Conservation (phyloP, 164 flowering plant species). For the Tinospora cordifolia region DNA sequence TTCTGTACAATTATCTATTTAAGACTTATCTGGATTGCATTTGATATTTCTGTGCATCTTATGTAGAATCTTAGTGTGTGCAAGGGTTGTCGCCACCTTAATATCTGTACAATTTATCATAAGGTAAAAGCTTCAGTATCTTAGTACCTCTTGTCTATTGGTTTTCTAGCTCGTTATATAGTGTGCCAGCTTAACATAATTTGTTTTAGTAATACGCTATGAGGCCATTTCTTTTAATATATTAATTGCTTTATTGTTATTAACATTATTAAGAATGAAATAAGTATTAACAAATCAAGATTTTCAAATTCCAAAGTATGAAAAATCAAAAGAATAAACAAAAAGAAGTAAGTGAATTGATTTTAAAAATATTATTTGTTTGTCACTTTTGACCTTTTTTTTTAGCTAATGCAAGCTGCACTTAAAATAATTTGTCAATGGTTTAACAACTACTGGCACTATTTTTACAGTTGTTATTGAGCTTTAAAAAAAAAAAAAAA, state of each 20-base stretch:
- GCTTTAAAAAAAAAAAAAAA: too few species aligned
- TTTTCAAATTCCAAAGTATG: too few species aligned
- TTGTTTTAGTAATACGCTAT: neutral
- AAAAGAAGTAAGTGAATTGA: neutral
- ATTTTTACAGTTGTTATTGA: too few species aligned
- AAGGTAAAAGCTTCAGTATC: slow-evolving; percentile 47
- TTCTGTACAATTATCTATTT: neutral
- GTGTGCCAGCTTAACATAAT: neutral
- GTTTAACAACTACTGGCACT: too few species aligned
- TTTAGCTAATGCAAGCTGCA: too few species aligned
- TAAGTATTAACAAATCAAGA: too few species aligned
- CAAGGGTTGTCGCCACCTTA: slow-evolving; percentile 81
- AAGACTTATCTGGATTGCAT: slow-evolving; percentile 10
- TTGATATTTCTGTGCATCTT: slow-evolving; percentile 13
- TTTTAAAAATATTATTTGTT: neutral
- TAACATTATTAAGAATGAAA: too few species aligned
- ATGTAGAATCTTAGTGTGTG: slow-evolving; percentile 64
- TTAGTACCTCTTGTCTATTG: neutral
- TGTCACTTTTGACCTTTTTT: too few species aligned
- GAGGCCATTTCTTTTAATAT: too few species aligned
- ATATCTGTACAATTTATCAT: slow-evolving; percentile 70
- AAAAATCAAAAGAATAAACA: too few species aligned
- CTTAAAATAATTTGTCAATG: too few species aligned
- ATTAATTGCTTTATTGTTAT: too few species aligned
- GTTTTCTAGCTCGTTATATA: neutral